Conservation (phyloP, 768 basidiomycete species). For the Lyophyllum shimeji region DNA sequence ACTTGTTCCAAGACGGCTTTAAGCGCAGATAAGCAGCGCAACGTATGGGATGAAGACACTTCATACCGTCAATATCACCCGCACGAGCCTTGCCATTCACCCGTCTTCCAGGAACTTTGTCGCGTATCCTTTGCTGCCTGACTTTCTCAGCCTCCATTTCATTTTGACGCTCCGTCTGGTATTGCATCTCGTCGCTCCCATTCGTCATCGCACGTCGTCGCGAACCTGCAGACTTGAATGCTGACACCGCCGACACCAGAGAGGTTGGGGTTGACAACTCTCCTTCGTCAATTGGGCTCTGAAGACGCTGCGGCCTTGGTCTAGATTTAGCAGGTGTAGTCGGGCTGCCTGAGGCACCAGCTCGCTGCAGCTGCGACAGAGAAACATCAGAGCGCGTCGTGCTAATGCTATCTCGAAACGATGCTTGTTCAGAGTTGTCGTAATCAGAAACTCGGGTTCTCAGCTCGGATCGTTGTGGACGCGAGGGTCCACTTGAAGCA, state of each 20-base stretch:
- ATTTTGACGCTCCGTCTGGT: slow-evolving; percentile 55
- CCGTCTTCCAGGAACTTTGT: slow-evolving; percentile 61
- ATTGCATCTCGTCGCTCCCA: slow-evolving; percentile 52
- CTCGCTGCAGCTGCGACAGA: slow-evolving; percentile 7
- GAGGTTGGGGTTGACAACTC: slow-evolving; percentile 44
- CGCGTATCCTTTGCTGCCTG: slow-evolving; percentile 69
- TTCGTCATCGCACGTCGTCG: slow-evolving; percentile 53
- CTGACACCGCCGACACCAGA: slow-evolving; percentile 58
- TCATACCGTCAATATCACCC: slow-evolving; percentile 85
- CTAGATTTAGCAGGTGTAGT: slow-evolving; percentile 16
- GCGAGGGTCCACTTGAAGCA: slow-evolving; percentile 51
- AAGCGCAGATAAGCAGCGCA: slow-evolving; percentile 3
- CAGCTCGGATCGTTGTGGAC: slow-evolving; percentile 69
- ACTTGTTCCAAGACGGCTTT: slow-evolving; percentile 84
- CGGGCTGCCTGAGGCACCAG: slow-evolving; percentile 11
- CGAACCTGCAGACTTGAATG: slow-evolving; percentile 68
- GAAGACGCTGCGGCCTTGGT: slow-evolving; percentile 29
- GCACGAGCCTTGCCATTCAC: slow-evolving; percentile 54
- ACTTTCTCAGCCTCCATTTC: slow-evolving; percentile 64
- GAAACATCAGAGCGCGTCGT: slow-evolving; percentile 38
- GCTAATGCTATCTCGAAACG: slow-evolving; percentile 51
- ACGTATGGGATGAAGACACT: background rate
- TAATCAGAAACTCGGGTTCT: slow-evolving; percentile 56
- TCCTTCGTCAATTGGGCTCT: slow-evolving; percentile 33
- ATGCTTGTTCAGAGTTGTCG: slow-evolving; percentile 46